Conservation (phyloP, 257 asterid genomes). For the Verbascum thapsus region DNA sequence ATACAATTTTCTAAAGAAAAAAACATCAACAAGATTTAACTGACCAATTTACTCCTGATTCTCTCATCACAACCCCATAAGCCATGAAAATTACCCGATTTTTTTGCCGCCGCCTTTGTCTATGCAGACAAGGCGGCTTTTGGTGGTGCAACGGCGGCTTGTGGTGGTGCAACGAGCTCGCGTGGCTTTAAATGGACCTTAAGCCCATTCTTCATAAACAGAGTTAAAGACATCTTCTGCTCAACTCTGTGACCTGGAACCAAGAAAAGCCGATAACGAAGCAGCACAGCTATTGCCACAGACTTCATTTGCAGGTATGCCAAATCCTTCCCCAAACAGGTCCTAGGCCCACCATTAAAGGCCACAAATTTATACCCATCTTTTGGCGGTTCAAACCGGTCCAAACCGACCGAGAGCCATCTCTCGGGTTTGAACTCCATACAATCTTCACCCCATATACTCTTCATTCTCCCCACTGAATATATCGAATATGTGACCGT, state of each 20-base stretch:
- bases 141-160: constrained; percentile 34
- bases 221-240: constrained; percentile 85
- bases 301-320: constrained; percentile 92
- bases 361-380: constrained; percentile 72
- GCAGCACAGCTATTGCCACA: constrained; percentile 78
- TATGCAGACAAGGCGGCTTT: constrained; percentile 42
- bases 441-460: constrained; percentile 83
- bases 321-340: constrained; percentile 83
- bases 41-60: constrained; percentile 6
- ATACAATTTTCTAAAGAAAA: not conserved
- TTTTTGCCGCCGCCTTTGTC: not conserved
- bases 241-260: constrained; percentile 81
- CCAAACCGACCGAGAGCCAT: constrained; percentile 61
- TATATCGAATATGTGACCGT: constrained; percentile 82
- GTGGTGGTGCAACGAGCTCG: constrained; percentile 37
- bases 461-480: constrained; percentile 74
- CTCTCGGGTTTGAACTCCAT: constrained; percentile 88
- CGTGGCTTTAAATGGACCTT: constrained; percentile 59
- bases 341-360: constrained; percentile 82
- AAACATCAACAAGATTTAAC: constrained; percentile 16
- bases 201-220: constrained; percentile 75
- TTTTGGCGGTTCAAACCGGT: constrained; percentile 67
- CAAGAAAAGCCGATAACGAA: constrained; percentile 59
- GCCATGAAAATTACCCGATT: not conserved
- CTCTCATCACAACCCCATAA: too few species aligned